These are phyloP conservation scores for Rhizopus delemar DNA, from an alignment of 371 early-diverging fungal genomes.

Conservation along the genomic window DNA sequence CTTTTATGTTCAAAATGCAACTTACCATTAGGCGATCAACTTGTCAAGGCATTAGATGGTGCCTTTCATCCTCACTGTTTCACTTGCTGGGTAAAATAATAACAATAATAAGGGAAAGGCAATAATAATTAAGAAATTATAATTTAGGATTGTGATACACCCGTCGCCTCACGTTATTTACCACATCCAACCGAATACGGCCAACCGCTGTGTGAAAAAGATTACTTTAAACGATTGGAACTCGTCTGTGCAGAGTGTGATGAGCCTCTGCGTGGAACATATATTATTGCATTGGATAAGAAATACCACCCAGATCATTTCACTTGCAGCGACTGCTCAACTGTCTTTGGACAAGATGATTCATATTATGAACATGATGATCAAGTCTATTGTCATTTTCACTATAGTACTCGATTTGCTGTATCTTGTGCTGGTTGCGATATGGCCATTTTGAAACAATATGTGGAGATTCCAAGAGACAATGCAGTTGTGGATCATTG, in stretches of 20 bases:
- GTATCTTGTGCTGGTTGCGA: slow-evolving; percentile 91
- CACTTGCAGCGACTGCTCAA: slow-evolving; percentile 89
- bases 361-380: slow-evolving; percentile 94
- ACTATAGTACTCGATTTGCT: slow-evolving; percentile 88
- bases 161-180: slow-evolving; percentile 84
- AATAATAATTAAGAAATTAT: not conserved
- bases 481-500: slow-evolving; percentile 77
- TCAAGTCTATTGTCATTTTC: slow-evolving; percentile 90
- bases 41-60: slow-evolving; percentile 85
- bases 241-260: slow-evolving; percentile 90
- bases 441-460: slow-evolving; percentile 89
- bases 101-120: not conserved
- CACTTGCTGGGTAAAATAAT: slow-evolving; percentile 74
- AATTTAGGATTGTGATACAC: slow-evolving; percentile 74
- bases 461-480: slow-evolving; percentile 84
- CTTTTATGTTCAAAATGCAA: slow-evolving; percentile 88
- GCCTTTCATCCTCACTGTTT: slow-evolving; percentile 98
- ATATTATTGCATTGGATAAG: slow-evolving; percentile 87
- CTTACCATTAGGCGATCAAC: slow-evolving; percentile 84
- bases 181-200: slow-evolving; percentile 65
- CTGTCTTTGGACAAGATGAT: slow-evolving; percentile 91
- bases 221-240: slow-evolving; percentile 81
- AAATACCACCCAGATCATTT: slow-evolving; percentile 97
- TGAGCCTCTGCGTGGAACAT: slow-evolving; percentile 85
- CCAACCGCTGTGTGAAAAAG: slow-evolving; percentile 78